Base-by-base conservation (phyloP, 495 filamentous ascomycete genomes). In the Talaromyces borbonicus region DNA sequence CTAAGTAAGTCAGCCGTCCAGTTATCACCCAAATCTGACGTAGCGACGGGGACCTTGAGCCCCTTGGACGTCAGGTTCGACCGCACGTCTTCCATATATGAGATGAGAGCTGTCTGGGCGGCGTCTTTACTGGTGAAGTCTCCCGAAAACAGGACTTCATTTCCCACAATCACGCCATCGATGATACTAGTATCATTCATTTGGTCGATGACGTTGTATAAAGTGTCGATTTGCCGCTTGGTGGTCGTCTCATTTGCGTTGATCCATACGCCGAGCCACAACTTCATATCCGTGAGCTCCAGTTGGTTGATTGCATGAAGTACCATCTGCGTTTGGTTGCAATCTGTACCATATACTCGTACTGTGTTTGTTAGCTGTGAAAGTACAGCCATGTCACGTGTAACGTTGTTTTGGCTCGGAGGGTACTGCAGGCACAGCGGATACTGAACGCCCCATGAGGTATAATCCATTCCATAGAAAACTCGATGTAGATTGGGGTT, bases 391-490 rank as follows among this genome's bases (percentile, higher is more conserved):
- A 98, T 65, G 55, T 98, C 92, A 30, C 84, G 78, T 5, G 92
- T 98, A 53, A 98, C 73, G 54, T 96, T 95, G 66, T 96, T 94
- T 59, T 95, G 92, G 3, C 78, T 84, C 0, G 90, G 84, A 4
- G 85, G 85, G 55, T 81, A 74, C 46, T 71, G 68, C 30, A 90
- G 50, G 64, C 92, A 98, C 2, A 83, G 81, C 7, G 92, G 92
- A 53, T 90, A 95, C 56, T 95, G 88, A 0, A 87, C 78, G 56
- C 90, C 85, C 61, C 90, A 78, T 0, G 92, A 89, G 0, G 90
- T 97, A 57, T 98, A 98, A 62, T 95, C 92, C 51, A 98, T 84
- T n/a, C 89, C 92, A 0, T 87, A 86, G 58, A 98, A 96, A 8
- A 97, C 90, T 60, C 87, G 93, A 66, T 94, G 86, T 11, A 98